Evolutionary conservation across 495 filamentous ascomycete genomes (phyloP).

Genomic region (Lepraria neglecta): DNA sequence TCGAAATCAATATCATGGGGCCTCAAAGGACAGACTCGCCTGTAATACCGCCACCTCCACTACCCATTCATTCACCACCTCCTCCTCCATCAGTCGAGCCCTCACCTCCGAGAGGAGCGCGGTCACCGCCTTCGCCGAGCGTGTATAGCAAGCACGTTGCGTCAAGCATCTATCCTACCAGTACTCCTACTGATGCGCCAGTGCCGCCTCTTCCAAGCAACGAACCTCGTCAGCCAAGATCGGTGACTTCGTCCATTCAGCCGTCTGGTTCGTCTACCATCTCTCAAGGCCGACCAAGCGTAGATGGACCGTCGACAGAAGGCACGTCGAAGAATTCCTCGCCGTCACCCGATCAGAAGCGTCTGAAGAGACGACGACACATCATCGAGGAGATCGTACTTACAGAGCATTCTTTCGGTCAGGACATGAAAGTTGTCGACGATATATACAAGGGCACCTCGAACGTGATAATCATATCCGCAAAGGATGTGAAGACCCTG

Average conservation of each 20-base stretch:
- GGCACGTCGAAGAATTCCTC: slow-evolving; percentile 32
- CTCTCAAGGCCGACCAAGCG: slow-evolving; percentile 32
- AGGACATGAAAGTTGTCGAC: slow-evolving; percentile 92
- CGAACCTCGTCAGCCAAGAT: slow-evolving; percentile 29
- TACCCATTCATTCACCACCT: slow-evolving; percentile 36
- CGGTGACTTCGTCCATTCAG: slow-evolving; percentile 28
- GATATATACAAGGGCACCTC: slow-evolving; percentile 97
- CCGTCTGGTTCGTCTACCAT: slow-evolving; percentile 38
- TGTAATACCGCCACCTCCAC: slow-evolving; percentile 34
- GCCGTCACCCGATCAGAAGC: slow-evolving; percentile 51
- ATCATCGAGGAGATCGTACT: slow-evolving; percentile 87
- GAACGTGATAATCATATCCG: slow-evolving; percentile 68
- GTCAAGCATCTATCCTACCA: slow-evolving; percentile 32
- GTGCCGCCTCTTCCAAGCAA: slow-evolving; percentile 53
- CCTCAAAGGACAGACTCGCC: slow-evolving; percentile 32
- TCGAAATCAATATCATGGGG: slow-evolving; percentile 36
- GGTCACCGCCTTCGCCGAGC: slow-evolving; percentile 33
- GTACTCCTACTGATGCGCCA: slow-evolving; percentile 39
- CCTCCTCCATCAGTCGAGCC: slow-evolving; percentile 30
- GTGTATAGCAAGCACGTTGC: slow-evolving; percentile 37
- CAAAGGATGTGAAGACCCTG: slow-evolving; percentile 75
- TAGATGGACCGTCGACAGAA: slow-evolving; percentile 36
- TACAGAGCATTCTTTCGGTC: slow-evolving; percentile 78
- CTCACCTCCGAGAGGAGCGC: slow-evolving; percentile 21
- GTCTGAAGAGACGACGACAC: slow-evolving; percentile 60